These are phyloP conservation scores for Skeletonema grethae DNA, from an alignment of 108 stramenopile genomes.

Conservation along the genomic window DNA sequence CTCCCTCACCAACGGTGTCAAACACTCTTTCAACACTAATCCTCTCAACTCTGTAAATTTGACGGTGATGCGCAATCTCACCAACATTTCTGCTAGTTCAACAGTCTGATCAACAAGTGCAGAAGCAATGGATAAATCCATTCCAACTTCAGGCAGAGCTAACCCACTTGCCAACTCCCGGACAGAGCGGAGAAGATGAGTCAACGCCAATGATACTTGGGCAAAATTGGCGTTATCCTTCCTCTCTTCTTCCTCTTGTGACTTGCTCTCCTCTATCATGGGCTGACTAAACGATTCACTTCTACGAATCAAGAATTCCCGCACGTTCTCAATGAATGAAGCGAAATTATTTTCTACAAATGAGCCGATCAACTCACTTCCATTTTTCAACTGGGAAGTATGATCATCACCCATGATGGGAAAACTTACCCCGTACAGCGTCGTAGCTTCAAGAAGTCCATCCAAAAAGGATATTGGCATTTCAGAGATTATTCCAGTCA, in stretches of 20 bases:
- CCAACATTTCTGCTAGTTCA: slow-evolving; percentile 72
- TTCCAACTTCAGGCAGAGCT: slow-evolving; percentile 66
- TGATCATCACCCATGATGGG: neutral
- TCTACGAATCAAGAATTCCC: slow-evolving; percentile 34
- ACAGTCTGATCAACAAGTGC: slow-evolving; percentile 73
- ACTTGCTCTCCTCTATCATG: slow-evolving; percentile 17
- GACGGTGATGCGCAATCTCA: slow-evolving; percentile 66
- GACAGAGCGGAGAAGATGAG: slow-evolving; percentile 63
- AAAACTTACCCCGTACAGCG: slow-evolving; percentile 71
- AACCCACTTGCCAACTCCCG: slow-evolving; percentile 77
- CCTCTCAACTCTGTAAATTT: slow-evolving; percentile 65
- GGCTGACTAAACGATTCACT: slow-evolving; percentile 10
- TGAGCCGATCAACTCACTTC: slow-evolving; percentile 41
- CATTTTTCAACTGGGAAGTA: slow-evolving; percentile 13
- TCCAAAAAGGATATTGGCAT: slow-evolving; percentile 73
- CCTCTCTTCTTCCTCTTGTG: slow-evolving; percentile 56
- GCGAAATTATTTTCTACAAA: slow-evolving; percentile 68
- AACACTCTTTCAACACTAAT: slow-evolving; percentile 64
- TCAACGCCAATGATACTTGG: slow-evolving; percentile 62
- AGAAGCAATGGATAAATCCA: slow-evolving; percentile 63
- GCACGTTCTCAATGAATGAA: slow-evolving; percentile 69
- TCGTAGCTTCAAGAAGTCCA: slow-evolving; percentile 73
- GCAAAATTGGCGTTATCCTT: slow-evolving; percentile 58
- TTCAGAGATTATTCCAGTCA: slow-evolving; percentile 19
- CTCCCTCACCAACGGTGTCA: slow-evolving; percentile 64